These are phyloP conservation scores for Basidiobolus meristosporus DNA, from an alignment of 371 early-diverging fungal genomes.

Conservation along the genomic window DNA sequence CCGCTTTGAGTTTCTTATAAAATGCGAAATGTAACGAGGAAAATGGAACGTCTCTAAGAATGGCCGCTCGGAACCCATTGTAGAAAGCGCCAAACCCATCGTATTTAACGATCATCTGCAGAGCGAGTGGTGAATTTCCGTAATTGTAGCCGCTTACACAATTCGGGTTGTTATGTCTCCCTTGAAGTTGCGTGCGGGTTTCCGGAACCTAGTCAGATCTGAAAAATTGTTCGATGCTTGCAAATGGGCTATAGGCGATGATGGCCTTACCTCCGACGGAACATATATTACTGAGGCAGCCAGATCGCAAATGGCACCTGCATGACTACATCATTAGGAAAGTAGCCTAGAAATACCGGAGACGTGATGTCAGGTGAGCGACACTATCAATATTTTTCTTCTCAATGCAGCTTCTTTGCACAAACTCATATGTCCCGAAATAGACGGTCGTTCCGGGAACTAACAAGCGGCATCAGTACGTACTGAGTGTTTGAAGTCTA, in stretches of 20 bases:
- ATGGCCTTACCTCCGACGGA: slow-evolving; percentile 35
- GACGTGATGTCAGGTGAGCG: slow-evolving; percentile 45
- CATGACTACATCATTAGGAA: neutral
- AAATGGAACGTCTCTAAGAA: slow-evolving; percentile 50
- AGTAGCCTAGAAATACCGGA: neutral
- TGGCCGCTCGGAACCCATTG: slow-evolving; percentile 42
- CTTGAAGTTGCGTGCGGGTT: slow-evolving; percentile 63
- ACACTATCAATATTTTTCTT: slow-evolving; percentile 29
- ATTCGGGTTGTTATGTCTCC: slow-evolving; percentile 55
- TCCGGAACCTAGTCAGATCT: slow-evolving; percentile 46
- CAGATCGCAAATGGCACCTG: slow-evolving; percentile 43
- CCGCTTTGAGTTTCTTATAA: slow-evolving; percentile 40
- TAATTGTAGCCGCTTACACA: slow-evolving; percentile 60
- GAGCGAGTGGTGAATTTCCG: slow-evolving; percentile 45
- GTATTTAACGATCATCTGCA: slow-evolving; percentile 27
- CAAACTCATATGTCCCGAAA: slow-evolving; percentile 54
- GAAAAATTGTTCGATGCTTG: neutral
- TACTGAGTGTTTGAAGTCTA: no score
- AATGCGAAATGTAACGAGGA: slow-evolving; percentile 52
- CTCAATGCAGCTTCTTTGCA: slow-evolving; percentile 37
- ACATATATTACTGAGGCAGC: slow-evolving; percentile 55
- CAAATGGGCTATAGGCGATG: neutral
- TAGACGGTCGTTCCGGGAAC: slow-evolving; percentile 48
- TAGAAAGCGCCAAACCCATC: slow-evolving; percentile 40
- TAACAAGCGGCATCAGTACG: no score